Evolutionary conservation across 2,329 filamentous ascomycete species (phyloP).

Genomic region (Ophiostoma ips): DNA sequence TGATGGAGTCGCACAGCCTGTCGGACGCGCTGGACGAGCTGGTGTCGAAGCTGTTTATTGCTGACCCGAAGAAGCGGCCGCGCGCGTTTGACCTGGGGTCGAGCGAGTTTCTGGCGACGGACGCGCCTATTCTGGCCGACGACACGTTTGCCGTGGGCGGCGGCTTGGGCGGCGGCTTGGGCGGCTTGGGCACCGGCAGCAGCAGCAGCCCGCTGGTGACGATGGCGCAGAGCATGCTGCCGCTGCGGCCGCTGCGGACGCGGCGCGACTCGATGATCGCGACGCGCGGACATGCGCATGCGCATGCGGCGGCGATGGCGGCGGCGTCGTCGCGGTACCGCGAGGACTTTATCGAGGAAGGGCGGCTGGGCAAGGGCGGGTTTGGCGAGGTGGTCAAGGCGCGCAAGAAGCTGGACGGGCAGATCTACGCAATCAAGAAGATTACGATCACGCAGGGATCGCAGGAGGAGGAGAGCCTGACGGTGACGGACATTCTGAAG

Average conservation of each 20-base stretch:
- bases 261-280: too few species aligned
- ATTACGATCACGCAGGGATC: constrained; percentile 79
- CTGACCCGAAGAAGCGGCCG: constrained; percentile 70
- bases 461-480: constrained; percentile 60
- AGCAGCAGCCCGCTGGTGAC: constrained; percentile 25
- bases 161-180: too few species aligned
- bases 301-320: constrained; percentile 42
- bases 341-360: constrained; percentile 83
- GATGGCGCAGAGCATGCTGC: constrained; percentile 27
- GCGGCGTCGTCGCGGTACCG: constrained; percentile 66
- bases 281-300: too few species aligned
- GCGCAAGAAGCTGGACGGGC: constrained; percentile 82
- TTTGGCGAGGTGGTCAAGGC: constrained; percentile 96
- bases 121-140: constrained; percentile 43
- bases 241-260: too few species aligned
- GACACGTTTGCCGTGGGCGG: constrained; percentile 27
- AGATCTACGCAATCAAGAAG: constrained; percentile 94
- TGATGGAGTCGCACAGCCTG: constrained; percentile 58
- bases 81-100: constrained; percentile 62
- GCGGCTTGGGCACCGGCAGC: too few species aligned
- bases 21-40: constrained; percentile 69
- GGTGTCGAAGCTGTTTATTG: constrained; percentile 69
- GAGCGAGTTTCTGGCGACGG: constrained; percentile 52
- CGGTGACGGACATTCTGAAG: constrained; percentile 70
- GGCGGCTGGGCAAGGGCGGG: constrained; percentile 77